Evolutionary conservation across 257 asterid species (phyloP).

Genomic region (Solanum habrochaites): DNA sequence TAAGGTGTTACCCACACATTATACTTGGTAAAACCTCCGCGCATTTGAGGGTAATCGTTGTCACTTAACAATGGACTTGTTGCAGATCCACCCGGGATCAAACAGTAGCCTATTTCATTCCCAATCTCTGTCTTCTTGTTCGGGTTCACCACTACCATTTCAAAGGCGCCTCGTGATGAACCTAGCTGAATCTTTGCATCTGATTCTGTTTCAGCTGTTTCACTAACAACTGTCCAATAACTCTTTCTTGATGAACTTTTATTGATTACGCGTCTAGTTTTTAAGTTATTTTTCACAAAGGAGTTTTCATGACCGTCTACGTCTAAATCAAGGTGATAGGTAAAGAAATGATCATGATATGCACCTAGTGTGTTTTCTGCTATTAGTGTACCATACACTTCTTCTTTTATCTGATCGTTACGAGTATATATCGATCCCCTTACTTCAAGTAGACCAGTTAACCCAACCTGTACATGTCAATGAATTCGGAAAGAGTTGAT

Average conservation of each 20-base stretch:
- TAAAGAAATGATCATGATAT: constrained; percentile 54
- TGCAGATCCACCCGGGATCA: constrained; percentile 32
- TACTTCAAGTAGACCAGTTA: background rate
- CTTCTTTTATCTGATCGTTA: background rate
- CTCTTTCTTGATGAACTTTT: background rate
- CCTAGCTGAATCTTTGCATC: constrained; percentile 35
- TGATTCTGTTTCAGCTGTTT: background rate
- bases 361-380: constrained; percentile 41
- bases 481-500: background rate
- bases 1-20: constrained; percentile 50
- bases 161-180: constrained; percentile 1
- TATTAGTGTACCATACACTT: background rate
- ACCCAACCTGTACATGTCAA: background rate
- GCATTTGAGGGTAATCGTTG: constrained; percentile 33
- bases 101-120: constrained; percentile 30
- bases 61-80: constrained; percentile 16
- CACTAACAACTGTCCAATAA: background rate
- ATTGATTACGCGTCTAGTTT: background rate
- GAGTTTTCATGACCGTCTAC: constrained; percentile 46
- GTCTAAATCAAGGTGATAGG: constrained; percentile 40
- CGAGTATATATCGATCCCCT: background rate
- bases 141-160: constrained; percentile 32
- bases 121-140: constrained; percentile 40
- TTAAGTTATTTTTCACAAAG: constrained; percentile 28
- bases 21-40: constrained; percentile 31